These are phyloP conservation scores for Corrigiola litoralis DNA, from an alignment of 179 eudicot species.

Conservation along the genomic window DNA sequence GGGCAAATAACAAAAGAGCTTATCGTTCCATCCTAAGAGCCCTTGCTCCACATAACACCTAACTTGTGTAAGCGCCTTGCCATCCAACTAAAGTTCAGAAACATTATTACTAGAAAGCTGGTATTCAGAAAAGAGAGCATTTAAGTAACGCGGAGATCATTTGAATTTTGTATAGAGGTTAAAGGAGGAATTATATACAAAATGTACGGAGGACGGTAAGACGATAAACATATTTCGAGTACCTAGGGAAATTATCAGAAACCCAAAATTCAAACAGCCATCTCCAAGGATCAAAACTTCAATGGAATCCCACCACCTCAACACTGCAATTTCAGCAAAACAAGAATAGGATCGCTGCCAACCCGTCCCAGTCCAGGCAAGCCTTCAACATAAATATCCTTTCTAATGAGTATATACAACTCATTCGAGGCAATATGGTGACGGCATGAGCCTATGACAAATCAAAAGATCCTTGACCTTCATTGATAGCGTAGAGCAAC, in stretches of 20 bases:
- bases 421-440: background rate
- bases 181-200: slow-evolving; percentile 25
- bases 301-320: slow-evolving; percentile 3
- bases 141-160: slow-evolving; percentile 19
- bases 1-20: background rate
- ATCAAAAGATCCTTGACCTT: slow-evolving; percentile 98
- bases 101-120: slow-evolving; percentile 14
- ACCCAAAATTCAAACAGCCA: slow-evolving; percentile 16
- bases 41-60: slow-evolving; percentile 10
- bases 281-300: slow-evolving; percentile 14
- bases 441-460: slow-evolving; percentile 49
- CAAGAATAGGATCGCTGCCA: background rate
- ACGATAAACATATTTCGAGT: slow-evolving; percentile 4
- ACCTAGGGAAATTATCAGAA: slow-evolving; percentile 13
- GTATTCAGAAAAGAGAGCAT: slow-evolving; percentile 4
- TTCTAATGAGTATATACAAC: slow-evolving; percentile 2
- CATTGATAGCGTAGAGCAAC: slow-evolving; percentile 80
- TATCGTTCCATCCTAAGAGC: slow-evolving; percentile 9
- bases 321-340: slow-evolving; percentile 1
- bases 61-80: slow-evolving; percentile 8
- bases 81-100: slow-evolving; percentile 15
- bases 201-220: slow-evolving; percentile 24
- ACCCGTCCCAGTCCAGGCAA: slow-evolving; percentile 10
- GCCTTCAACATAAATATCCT: background rate
- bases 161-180: slow-evolving; percentile 18